Base-by-base conservation (phyloP, 2,329 filamentous ascomycete species). In the Cytospora leucostoma region DNA sequence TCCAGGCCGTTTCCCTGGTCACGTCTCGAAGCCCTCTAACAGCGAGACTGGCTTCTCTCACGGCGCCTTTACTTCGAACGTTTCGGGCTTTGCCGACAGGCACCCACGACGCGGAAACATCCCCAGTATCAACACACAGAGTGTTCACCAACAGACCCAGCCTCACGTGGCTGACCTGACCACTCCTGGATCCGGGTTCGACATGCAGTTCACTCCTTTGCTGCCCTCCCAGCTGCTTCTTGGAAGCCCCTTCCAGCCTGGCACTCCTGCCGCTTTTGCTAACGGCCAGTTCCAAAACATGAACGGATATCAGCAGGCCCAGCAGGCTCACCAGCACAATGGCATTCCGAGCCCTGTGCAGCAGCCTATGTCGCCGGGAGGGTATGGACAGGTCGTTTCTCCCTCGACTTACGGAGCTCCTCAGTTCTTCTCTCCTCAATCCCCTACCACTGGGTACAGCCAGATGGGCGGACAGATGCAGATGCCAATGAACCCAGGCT, bases 161-260 rank as follows among this genome's bases (percentile, higher is more conserved):
- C 83, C 84, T 71, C 86, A 83, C 74, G 81, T 79, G 65, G 85
- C 84, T 71, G 93, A 96, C 68, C 87, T 97, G 86, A 83, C 90
- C 69, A 94, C 91, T 32, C 93, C 95, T 17, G 93, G 91, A 51
- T 94, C 92, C 59, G 92, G 86, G 51, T 96, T 93, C 74, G 95
- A 98, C 74, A 97, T 98, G 94, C 95, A 98, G 79, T 98, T 97
- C 78, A 97, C 95, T 12, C 94, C 95, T 68, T 84, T 99, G 68
- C 86, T 99, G 44, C 95, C 95, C 40, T 98, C 94, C 38, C 92
- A 97, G 78, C 83, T 99, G 70, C 87, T 99, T 33, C 89, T 98
- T 57, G 95, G 95, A 55, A 97, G 93, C 77, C 95, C 95, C 19
- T 98, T 98, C 79, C 95, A 98, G 78, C 93, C 95, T 15, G 95